phyloP scores from a whole-genome alignment of 2,329 filamentous ascomycete genomes.

The Stromatinia cepivora region DNA sequence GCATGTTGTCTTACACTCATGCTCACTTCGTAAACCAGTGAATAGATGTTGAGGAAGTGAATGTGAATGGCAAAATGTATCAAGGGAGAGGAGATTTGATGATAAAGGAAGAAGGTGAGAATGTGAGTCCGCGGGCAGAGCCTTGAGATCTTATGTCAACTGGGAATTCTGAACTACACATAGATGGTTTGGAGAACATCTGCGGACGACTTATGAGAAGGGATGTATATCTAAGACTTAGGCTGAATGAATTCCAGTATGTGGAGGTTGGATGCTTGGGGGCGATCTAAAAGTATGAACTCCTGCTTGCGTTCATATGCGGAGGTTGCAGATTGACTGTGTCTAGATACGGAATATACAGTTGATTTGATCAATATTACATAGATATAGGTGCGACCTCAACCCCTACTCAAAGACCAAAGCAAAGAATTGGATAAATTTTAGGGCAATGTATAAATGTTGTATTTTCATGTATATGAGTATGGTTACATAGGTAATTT shows the following conservation, averaged over 20 bases:
- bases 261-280: neutral
- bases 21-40: conserved; percentile 1
- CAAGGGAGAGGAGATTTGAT: neutral
- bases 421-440: too few species aligned
- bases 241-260: neutral
- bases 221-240: neutral
- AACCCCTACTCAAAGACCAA: too few species aligned
- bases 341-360: too few species aligned
- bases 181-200: neutral
- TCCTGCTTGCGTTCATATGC: neutral
- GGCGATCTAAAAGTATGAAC: too few species aligned
- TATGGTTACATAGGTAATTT: too few species aligned
- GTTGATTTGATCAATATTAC: too few species aligned
- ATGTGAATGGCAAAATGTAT: neutral
- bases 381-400: too few species aligned
- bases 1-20: neutral
- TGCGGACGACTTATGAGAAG: neutral
- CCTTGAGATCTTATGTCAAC: neutral
- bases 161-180: neutral
- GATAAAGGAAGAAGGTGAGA: neutral
- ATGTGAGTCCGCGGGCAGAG: neutral
- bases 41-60: neutral
- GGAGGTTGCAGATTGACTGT: too few species aligned
- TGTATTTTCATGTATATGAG: too few species aligned
- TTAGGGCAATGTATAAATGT: too few species aligned